These are phyloP conservation scores for Thelonectria discophora DNA, from an alignment of 2,329 filamentous ascomycete species.

Conservation along the genomic window DNA sequence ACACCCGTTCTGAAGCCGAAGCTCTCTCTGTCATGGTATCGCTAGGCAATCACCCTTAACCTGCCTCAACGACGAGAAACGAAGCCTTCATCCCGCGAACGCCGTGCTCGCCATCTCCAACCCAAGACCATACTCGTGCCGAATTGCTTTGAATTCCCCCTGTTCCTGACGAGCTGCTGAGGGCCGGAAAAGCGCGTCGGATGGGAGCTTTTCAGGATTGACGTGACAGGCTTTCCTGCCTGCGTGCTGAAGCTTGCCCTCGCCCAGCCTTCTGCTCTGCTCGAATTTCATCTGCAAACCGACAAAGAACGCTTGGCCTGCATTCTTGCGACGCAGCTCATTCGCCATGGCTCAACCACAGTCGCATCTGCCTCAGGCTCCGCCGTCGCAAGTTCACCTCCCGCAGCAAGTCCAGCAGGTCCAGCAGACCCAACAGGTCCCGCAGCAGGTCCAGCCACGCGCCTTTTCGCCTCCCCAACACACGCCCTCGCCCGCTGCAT, in stretches of 20 bases:
- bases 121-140: constrained; percentile 19
- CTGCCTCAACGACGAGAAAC: constrained; percentile 37
- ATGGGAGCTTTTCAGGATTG: constrained; percentile 56
- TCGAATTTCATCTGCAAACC: constrained; percentile 14
- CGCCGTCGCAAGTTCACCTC: constrained; percentile 41
- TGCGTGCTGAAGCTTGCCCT: constrained; percentile 52
- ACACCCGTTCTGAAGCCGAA: constrained; percentile 43
- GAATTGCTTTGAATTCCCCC: constrained; percentile 17
- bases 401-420: constrained; percentile 16
- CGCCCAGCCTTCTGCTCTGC: constrained; percentile 25
- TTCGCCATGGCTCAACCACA: constrained; percentile 68
- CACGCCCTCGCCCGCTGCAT: constrained; percentile 67
- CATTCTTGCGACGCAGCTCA: not conserved
- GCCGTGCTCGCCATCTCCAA: constrained; percentile 21
- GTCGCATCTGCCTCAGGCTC: constrained; percentile 46
- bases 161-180: constrained; percentile 28
- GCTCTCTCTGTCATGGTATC: constrained; percentile 44
- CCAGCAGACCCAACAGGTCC: constrained; percentile 36
- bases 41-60: constrained; percentile 38
- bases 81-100: constrained; percentile 37
- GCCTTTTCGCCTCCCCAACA: constrained; percentile 71
- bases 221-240: constrained; percentile 60
- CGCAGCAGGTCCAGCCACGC: constrained; percentile 55
- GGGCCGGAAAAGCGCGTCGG: constrained; percentile 47
- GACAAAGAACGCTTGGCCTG: not conserved